Conservation (phyloP, 1,139 yeast species). For the Zhuliangozyma parablackwelliae region DNA sequence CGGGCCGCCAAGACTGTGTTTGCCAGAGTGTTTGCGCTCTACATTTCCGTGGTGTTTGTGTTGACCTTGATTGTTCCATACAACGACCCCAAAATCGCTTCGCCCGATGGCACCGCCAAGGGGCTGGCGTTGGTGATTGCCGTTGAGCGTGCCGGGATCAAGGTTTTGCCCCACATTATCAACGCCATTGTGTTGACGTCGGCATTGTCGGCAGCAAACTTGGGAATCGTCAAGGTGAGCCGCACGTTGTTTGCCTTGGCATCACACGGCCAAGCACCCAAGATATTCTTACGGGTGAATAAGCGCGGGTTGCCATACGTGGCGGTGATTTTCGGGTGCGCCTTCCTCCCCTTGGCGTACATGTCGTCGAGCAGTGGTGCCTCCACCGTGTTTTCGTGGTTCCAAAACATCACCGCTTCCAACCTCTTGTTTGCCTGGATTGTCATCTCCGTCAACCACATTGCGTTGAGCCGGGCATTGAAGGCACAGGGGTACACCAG, state of each 20-base stretch:
- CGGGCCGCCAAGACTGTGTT: conserved; percentile 46
- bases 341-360: conserved; percentile 25
- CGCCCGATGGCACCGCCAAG: conserved; percentile 42
- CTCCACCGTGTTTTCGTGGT: conserved; percentile 25
- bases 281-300: conserved; percentile 36
- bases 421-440: conserved; percentile 23
- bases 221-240: conserved; percentile 36
- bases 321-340: conserved; percentile 24
- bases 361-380: conserved; percentile 20
- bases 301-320: conserved; percentile 14
- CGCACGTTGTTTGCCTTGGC: conserved; percentile 47
- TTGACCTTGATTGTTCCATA: conserved; percentile 46
- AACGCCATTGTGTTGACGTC: conserved; percentile 49
- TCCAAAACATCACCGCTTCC: conserved; percentile 22
- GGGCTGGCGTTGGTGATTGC: conserved; percentile 56
- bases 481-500: conserved; percentile 35
- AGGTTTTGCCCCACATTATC: conserved; percentile 45
- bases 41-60: conserved; percentile 39
- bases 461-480: conserved; percentile 29
- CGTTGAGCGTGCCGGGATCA: conserved; percentile 45
- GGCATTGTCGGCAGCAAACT: conserved; percentile 52
- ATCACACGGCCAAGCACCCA: conserved; percentile 45
- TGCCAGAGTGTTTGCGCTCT: conserved; percentile 41
- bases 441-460: conserved; percentile 26
- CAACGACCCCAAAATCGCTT: conserved; percentile 34